phyloP scores from a whole-genome alignment of 2,329 filamentous ascomycete genomes.

The Alternaria longipes region DNA sequence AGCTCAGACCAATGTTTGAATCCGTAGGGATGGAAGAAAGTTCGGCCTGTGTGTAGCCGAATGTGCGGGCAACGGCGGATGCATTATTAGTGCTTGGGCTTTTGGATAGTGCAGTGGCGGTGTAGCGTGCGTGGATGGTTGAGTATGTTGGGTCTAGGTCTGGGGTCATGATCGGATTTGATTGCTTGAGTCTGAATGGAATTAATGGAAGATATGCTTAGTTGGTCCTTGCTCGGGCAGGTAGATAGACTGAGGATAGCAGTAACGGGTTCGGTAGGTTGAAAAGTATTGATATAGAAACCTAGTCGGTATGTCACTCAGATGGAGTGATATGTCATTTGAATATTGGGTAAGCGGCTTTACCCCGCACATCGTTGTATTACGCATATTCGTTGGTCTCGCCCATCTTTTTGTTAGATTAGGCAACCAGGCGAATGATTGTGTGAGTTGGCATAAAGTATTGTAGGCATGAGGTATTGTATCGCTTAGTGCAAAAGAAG shows the following conservation, averaged over 20 bases:
- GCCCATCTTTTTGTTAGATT: background rate
- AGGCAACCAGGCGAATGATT: too few relatives aligned
- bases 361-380: background rate
- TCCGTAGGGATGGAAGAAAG: constrained; percentile 57
- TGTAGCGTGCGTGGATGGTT: constrained; percentile 23
- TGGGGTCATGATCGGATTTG: constrained; percentile 4
- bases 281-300: too few relatives aligned
- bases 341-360: background rate
- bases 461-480: too few relatives aligned
- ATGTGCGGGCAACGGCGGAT: constrained; percentile 19
- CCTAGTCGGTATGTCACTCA: background rate
- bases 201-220: background rate
- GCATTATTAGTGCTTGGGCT: constrained; percentile 7
- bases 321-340: background rate
- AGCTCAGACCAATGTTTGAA: constrained; percentile 64
- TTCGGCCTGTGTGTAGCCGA: constrained; percentile 53
- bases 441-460: too few relatives aligned
- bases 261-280: background rate
- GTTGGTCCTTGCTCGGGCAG: background rate
- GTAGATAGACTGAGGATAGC: background rate
- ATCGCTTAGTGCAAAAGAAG: too few relatives aligned
- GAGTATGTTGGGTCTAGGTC: constrained; percentile 16
- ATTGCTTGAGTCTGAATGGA: background rate
- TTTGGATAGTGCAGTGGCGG: constrained; percentile 14
- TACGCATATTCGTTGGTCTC: background rate